A percentile compares a stretch with the other conserved stretches of the same genome.
phyloP scores from a whole-genome alignment of 2,329 filamentous ascomycete species.

The Neofusicoccum laricinum region DNA sequence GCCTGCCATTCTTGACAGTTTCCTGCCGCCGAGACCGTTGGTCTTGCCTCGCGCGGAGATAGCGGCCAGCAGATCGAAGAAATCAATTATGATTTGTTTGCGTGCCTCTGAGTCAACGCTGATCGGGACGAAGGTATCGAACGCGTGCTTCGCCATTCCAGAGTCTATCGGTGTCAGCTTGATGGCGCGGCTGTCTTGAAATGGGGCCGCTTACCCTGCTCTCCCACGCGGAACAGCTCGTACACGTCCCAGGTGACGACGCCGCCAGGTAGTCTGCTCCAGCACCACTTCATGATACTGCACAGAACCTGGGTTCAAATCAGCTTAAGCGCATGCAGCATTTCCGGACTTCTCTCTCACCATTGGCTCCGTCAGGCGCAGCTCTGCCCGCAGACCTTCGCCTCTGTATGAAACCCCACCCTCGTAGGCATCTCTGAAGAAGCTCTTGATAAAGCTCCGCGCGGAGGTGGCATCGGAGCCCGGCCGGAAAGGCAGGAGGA shows the following conservation, averaged over 20 bases:
- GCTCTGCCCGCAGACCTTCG: conserved; percentile 73
- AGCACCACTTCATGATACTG: conserved; percentile 97
- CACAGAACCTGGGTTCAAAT: conserved; percentile 69
- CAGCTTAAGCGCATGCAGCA: conserved; percentile 4
- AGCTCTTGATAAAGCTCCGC: conserved; percentile 88
- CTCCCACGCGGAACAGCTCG: conserved; percentile 90
- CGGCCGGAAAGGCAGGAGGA: conserved; percentile 90
- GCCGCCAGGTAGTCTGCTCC: conserved; percentile 86
- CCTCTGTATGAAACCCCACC: conserved; percentile 59
- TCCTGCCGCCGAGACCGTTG: conserved; percentile 89
- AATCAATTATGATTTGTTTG: conserved; percentile 88
- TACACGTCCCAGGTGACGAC: conserved; percentile 97
- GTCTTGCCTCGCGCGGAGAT: conserved; percentile 89
- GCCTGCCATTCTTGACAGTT: conserved; percentile 89
- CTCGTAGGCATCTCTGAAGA: conserved; percentile 70
- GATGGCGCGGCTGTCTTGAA: conserved; percentile 10
- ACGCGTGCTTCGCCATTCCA: conserved; percentile 84
- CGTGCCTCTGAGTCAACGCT: conserved; percentile 85
- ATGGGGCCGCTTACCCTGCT: conserved; percentile 64
- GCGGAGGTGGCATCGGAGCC: conserved; percentile 82
- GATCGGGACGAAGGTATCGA: conserved; percentile 93
- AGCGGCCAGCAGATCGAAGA: conserved; percentile 89
- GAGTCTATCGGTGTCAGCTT: conserved; percentile 62
- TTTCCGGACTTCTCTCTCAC: conserved; percentile 50
- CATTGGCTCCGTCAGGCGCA: conserved; percentile 91